Conservation (phyloP, 1,284 basidiomycete genomes). For the Lignosus rhinocerotis region DNA sequence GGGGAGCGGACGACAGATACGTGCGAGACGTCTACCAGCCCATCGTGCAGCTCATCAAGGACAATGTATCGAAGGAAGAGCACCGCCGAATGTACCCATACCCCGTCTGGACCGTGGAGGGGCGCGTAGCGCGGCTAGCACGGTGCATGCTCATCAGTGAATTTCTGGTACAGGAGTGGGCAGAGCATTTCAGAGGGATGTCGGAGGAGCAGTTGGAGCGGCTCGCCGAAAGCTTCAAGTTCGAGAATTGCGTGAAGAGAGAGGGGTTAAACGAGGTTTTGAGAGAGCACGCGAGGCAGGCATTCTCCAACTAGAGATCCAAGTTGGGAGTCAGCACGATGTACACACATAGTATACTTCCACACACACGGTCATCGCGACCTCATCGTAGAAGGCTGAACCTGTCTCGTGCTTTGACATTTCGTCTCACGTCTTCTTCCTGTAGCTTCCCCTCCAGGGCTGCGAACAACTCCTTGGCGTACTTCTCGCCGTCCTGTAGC, state of each 20-base stretch:
- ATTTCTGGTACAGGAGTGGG: slow-evolving; percentile 66
- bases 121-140: slow-evolving; percentile 52
- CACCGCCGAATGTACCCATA: slow-evolving; percentile 49
- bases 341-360: too few relatives aligned
- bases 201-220: slow-evolving; percentile 55
- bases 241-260: slow-evolving; percentile 53
- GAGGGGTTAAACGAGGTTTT: slow-evolving; percentile 51
- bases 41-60: slow-evolving; percentile 51
- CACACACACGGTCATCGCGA: too few relatives aligned
- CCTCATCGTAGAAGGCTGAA: slow-evolving; percentile 28
- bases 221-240: slow-evolving; percentile 62
- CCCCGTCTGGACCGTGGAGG: slow-evolving; percentile 49
- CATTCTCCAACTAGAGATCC: too few relatives aligned
- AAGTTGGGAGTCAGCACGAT: too few relatives aligned
- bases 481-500: slow-evolving; percentile 37
- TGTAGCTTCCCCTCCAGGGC: slow-evolving; percentile 38
- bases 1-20: slow-evolving; percentile 56
- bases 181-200: slow-evolving; percentile 60
- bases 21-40: slow-evolving; percentile 58
- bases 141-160: slow-evolving; percentile 66
- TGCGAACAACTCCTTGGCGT: slow-evolving; percentile 36
- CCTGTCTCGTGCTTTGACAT: slow-evolving; percentile 35
- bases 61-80: slow-evolving; percentile 40
- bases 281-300: slow-evolving; percentile 36
- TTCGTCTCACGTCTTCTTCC: slow-evolving; percentile 37